Evolutionary conservation across 441 rosid species (phyloP).

Genomic region (Theobroma grandiflorum): DNA sequence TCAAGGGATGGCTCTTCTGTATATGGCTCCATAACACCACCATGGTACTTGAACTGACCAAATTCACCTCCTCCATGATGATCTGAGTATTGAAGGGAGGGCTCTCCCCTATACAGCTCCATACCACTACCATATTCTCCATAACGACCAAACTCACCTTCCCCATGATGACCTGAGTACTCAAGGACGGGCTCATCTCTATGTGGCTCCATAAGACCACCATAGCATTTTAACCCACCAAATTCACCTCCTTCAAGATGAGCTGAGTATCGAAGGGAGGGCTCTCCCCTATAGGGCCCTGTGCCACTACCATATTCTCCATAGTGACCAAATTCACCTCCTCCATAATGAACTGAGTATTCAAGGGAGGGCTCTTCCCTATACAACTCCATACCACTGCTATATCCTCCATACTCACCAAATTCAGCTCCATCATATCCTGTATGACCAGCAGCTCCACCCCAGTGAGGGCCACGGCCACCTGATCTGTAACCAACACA

Average conservation of each 20-base stretch:
- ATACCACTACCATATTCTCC: conserved; percentile 54
- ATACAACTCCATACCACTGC: conserved; percentile 58
- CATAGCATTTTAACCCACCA: conserved; percentile 67
- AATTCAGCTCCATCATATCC: conserved; percentile 63
- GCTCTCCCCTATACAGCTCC: conserved; percentile 73
- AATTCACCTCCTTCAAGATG: conserved; percentile 63
- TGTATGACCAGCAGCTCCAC: conserved; percentile 66
- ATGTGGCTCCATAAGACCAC: conserved; percentile 58
- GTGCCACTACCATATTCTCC: conserved; percentile 66
- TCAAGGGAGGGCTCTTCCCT: conserved; percentile 79
- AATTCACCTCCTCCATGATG: conserved; percentile 69
- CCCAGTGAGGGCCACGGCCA: conserved; percentile 59
- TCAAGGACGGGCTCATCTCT: conserved; percentile 78
- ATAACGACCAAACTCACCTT: conserved; percentile 22
- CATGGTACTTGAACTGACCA: conserved; percentile 66
- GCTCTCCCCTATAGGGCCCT: conserved; percentile 76
- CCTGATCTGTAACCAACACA: conserved; percentile 69
- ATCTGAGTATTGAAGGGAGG: conserved; percentile 74
- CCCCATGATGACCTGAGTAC: conserved; percentile 43
- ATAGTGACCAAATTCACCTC: conserved; percentile 58
- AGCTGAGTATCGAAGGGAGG: conserved; percentile 70
- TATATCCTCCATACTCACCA: conserved; percentile 67
- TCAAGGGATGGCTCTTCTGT: conserved; percentile 76
- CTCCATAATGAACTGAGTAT: conserved; percentile 79
- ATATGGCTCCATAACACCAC: conserved; percentile 62